phyloP scores from a whole-genome alignment of 306 rosid species.

The Gillenia trifoliata region DNA sequence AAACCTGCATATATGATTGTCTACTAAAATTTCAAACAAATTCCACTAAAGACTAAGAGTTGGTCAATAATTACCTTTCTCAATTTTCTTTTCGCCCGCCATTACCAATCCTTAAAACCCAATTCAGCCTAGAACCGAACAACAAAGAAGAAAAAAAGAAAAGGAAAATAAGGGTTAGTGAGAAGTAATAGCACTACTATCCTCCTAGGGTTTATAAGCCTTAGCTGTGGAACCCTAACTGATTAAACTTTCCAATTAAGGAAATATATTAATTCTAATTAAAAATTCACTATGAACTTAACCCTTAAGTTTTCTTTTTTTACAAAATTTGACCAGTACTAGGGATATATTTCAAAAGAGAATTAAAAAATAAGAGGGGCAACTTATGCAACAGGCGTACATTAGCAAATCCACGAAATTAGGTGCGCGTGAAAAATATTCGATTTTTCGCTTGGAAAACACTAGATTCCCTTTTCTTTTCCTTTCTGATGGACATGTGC shows the following conservation, averaged over 20 bases:
- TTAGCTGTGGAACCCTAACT: neutral
- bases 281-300: neutral
- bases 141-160: neutral
- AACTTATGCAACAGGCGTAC: neutral
- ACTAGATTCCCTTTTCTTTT: neutral
- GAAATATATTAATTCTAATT: neutral
- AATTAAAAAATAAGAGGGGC: neutral
- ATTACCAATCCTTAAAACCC: slow-evolving; percentile 18
- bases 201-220: neutral
- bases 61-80: slow-evolving; percentile 22
- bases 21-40: neutral
- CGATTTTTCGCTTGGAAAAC: neutral
- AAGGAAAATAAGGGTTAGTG: slow-evolving; percentile 4
- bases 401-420: slow-evolving; percentile 9
- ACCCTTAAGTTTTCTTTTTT: neutral
- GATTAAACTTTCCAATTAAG: neutral
- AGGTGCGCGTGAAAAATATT: neutral
- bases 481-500: slow-evolving; percentile 3
- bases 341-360: neutral
- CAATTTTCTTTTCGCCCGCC: slow-evolving; percentile 33
- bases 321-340: neutral
- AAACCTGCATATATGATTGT: neutral
- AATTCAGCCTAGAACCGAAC: slow-evolving; percentile 18
- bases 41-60: neutral
- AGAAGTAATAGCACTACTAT: neutral